Conservation (phyloP, 2,329 filamentous ascomycete species). For the Pyrenochaeta sp. region DNA sequence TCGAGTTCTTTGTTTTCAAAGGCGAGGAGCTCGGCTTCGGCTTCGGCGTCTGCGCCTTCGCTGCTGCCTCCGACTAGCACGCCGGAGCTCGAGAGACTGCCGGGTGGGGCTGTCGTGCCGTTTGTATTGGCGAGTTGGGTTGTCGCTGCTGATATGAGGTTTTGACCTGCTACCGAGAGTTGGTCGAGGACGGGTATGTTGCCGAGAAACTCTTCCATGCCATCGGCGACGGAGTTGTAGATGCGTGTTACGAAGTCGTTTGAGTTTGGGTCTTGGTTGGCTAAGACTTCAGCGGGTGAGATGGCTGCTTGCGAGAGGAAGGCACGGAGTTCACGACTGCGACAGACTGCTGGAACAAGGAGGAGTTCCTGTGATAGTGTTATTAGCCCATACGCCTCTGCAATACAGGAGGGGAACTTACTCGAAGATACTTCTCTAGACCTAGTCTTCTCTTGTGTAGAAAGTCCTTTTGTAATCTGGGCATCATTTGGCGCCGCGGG, state of each 20-base stretch:
- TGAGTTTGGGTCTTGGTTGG: slow-evolving; percentile 65
- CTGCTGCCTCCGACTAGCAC: slow-evolving; percentile 52
- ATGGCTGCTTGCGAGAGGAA: slow-evolving; percentile 90
- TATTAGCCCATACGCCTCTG: neutral
- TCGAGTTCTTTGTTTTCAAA: slow-evolving; percentile 84
- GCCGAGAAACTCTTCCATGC: slow-evolving; percentile 96
- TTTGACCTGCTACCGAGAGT: slow-evolving; percentile 89
- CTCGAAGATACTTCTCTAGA: slow-evolving; percentile 79
- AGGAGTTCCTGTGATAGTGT: slow-evolving; percentile 68
- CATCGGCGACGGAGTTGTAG: slow-evolving; percentile 96
- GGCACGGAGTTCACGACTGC: slow-evolving; percentile 86
- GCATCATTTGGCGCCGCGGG: slow-evolving; percentile 86
- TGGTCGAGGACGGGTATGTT: slow-evolving; percentile 97
- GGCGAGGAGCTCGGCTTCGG: slow-evolving; percentile 90
- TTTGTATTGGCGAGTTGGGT: slow-evolving; percentile 55
- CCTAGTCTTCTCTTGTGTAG: slow-evolving; percentile 85
- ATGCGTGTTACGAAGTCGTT: slow-evolving; percentile 89
- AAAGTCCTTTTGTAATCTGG: slow-evolving; percentile 97
- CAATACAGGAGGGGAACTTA: slow-evolving; percentile 12
- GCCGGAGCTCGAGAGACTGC: slow-evolving; percentile 18
- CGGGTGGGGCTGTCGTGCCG: slow-evolving; percentile 23
- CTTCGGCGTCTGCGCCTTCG: slow-evolving; percentile 70
- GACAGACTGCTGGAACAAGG: slow-evolving; percentile 88
- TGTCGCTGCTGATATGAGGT: slow-evolving; percentile 78
- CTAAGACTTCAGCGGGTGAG: slow-evolving; percentile 68